Percentiles rank a stretch among this genome's conserved stretches.
Conservation (phyloP, 2,329 filamentous ascomycete species). For the Didymella lethalis region DNA sequence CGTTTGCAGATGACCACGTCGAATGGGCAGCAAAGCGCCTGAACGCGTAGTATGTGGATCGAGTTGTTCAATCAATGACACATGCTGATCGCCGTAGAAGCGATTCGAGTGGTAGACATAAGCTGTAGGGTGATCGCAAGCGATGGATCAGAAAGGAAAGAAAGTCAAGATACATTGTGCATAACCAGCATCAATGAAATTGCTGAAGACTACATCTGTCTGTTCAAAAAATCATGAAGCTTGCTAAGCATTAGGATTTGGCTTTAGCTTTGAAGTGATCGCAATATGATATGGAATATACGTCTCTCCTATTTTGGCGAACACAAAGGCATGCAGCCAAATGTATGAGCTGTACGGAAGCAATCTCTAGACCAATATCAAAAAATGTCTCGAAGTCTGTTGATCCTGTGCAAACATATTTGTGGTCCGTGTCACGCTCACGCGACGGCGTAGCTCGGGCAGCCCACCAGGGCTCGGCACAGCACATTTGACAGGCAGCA, state of each 20-base stretch:
- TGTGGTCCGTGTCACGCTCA: slow-evolving; percentile 26
- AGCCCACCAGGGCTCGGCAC: slow-evolving; percentile 20
- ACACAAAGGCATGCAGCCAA: neutral
- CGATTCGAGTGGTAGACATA: slow-evolving; percentile 34
- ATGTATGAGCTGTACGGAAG: neutral
- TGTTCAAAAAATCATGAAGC: neutral
- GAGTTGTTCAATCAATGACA: slow-evolving; percentile 4
- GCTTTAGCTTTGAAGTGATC: neutral
- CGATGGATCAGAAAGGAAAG: neutral
- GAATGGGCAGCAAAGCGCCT: slow-evolving; percentile 90
- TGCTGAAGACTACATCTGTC: neutral
- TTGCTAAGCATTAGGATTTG: neutral
- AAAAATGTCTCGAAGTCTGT: neutral
- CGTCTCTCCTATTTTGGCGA: neutral
- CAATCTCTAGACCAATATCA: neutral
- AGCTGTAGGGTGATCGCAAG: slow-evolving; percentile 28
- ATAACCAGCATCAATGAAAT: slow-evolving; percentile 5
- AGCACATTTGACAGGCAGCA: slow-evolving; percentile 16
- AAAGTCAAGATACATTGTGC: slow-evolving; percentile 1
- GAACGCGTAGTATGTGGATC: slow-evolving; percentile 59
- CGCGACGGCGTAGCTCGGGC: slow-evolving; percentile 18
- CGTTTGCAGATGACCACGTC: slow-evolving; percentile 89
- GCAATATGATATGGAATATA: neutral
- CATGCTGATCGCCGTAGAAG: slow-evolving; percentile 48
- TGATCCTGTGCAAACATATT: neutral